Evolutionary conservation across 169 alveolate species (phyloP).

Genomic region (Plasmodium inui): DNA sequence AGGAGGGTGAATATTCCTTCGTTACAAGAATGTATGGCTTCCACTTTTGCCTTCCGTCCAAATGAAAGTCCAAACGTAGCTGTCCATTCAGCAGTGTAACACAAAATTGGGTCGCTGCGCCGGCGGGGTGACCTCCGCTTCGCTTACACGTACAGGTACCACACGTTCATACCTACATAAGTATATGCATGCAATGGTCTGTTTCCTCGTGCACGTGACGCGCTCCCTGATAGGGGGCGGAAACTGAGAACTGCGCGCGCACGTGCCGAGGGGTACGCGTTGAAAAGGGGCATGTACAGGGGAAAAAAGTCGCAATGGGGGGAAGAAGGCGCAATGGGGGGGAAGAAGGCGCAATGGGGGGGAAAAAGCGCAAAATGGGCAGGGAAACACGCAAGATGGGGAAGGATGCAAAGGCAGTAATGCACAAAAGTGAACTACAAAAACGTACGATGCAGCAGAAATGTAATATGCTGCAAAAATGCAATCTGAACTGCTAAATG

Average conservation of each 20-base stretch:
- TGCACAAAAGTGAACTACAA: not conserved
- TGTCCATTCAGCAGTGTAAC: not conserved
- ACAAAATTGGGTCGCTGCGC: not conserved
- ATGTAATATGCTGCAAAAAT: not conserved
- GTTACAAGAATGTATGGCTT: not conserved
- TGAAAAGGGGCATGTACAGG: not conserved
- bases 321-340: too few species aligned
- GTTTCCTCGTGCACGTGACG: not conserved
- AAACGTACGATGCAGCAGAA: not conserved
- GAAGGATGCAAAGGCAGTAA: not conserved
- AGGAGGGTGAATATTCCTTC: not conserved
- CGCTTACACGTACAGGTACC: not conserved
- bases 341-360: too few species aligned
- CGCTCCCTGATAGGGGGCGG: not conserved
- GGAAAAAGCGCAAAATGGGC: not conserved
- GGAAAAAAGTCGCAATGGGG: not conserved
- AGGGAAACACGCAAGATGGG: not conserved
- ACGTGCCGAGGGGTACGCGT: not conserved
- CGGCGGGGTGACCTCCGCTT: not conserved
- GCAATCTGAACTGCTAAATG: not conserved
- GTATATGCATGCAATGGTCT: not conserved
- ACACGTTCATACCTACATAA: slow-evolving; percentile 1
- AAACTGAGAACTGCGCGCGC: not conserved
- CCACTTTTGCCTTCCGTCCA: not conserved
- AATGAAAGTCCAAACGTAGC: not conserved